Evolutionary conservation across 2,329 filamentous ascomycete genomes (phyloP), one percentile per base, ranked within the genome.

Genomic region (Purpureocillium takamizusanense): DNA sequence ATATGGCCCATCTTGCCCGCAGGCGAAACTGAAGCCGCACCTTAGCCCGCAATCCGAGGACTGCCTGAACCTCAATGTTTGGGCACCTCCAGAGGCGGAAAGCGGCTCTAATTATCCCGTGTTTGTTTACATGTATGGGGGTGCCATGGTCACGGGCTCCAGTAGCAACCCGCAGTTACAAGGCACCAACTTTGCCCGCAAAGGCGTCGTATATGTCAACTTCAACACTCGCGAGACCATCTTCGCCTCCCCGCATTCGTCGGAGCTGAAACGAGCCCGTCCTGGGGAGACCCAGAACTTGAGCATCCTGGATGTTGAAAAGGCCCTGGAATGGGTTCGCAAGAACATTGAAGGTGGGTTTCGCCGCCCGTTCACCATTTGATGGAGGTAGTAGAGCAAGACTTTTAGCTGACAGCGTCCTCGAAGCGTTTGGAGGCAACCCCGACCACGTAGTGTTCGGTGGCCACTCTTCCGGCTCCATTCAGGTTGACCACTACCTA

Each of bases 371-470:
- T n/a, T n/a, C n/a, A n/a, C n/a, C n/a, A n/a, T n/a, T n/a, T n/a
- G n/a, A n/a, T n/a, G n/a, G n/a, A n/a, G n/a, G n/a, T n/a, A n/a
- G n/a, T n/a, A n/a, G n/a, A n/a, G n/a, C n/a, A n/a, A n/a, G n/a
- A n/a, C n/a, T n/a, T n/a, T n/a, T n/a, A n/a, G n/a, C n/a, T 25
- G 17, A 15, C 42, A 30, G 45, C 39, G 6, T 28, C 28, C 8
- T 6, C 13, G 1, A 46, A 42, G 65, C 61, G 27, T 68, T 68
- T 39, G 65, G 65, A 2, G 65, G 65, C 17, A 59, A 68, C 42
- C 62, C 65, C 4, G 53, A 66, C 28, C 65, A 63, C 37, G 59
- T 69, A 3, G 62, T 67, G n/a, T 55, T 67, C 5, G 65, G 66
- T 34, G 65, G 65, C 1, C 57, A 63, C 46, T 60, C 59, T 0